Base-by-base conservation (phyloP, 169 alveolate species). In the Theileria sp. region DNA sequence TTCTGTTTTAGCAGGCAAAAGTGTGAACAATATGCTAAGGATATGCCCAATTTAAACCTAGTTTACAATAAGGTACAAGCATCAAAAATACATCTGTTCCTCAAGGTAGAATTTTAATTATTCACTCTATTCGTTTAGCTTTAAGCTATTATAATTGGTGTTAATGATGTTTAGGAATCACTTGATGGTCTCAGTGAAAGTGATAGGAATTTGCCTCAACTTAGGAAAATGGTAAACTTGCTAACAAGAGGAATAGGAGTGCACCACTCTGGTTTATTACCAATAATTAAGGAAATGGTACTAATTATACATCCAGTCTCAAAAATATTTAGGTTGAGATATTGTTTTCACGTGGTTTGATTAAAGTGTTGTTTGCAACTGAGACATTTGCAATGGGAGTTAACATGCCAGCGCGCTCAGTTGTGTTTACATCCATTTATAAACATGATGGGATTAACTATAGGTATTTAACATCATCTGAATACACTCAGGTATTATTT, bases 381-480 rank as follows among this genome's bases (percentile, higher is more conserved):
- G 99, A 98, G 79, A 98, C 99, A 3, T 96, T 98, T 87, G 99
- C 99, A 36, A 97, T 98, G 97, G 99, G 99, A 4, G 95, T 98
- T 34, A 98, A 98, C 90, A 97, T 98, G 99, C 99, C 99, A 8
- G 98, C 99, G 0, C 92, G 98, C 80, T 95, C 99, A 23, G 99
- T 98, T 7, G 95, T 98, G 23, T 98, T 98, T 89, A 89, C 99
- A 56, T 91, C 97, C 21, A 84, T 97, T 15, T 88, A 92, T 81
- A 97, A 97, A 81, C 97, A 88, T 78, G 98, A 97, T 85, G 99
- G 99, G 51, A 79, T 87, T 61, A 83, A 92, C 36, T 77, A 89
- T 28, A 93, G 97, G 56, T 87, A 91, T 60, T 87, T 98, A 38
- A 91, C 93, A 13, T 94, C 99, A 13, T 93, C 99, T n/a, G 99